These are phyloP conservation scores for Pichia sp. DNA, from an alignment of 1,139 yeast species.

Conservation along the genomic window DNA sequence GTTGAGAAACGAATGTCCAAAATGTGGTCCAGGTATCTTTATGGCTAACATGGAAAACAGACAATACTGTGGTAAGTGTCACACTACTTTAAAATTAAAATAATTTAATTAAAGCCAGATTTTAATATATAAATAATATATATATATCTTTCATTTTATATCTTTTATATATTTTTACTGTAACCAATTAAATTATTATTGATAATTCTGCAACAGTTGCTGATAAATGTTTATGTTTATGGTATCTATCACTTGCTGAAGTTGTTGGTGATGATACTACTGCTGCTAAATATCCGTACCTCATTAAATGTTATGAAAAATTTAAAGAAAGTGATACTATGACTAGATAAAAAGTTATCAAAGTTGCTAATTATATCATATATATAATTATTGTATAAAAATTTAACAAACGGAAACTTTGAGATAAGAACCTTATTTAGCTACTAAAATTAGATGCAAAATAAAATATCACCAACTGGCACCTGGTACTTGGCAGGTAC, in stretches of 20 bases:
- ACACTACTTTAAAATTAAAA: slow-evolving; percentile 77
- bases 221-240: slow-evolving; percentile 4
- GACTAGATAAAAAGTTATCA: not conserved
- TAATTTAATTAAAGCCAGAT: slow-evolving; percentile 12
- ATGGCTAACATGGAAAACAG: slow-evolving; percentile 99
- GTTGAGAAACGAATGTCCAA: slow-evolving; percentile 98
- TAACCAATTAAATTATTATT: not conserved
- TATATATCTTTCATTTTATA: not conserved
- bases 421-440: no score
- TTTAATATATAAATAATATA: no score
- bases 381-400: not conserved
- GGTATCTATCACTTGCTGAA: not conserved
- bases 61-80: slow-evolving; percentile 99
- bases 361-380: not conserved
- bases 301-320: slow-evolving; percentile 16
- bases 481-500: no score
- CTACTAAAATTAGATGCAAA: no score
- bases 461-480: no score
- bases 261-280: not conserved
- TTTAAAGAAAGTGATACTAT: not conserved
- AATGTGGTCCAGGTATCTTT: slow-evolving; percentile 99
- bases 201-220: slow-evolving; percentile 5
- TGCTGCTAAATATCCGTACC: slow-evolving; percentile 6
- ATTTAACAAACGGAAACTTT: no score
- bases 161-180: not conserved